These are phyloP conservation scores for Trichoderma gracile DNA, from an alignment of 2,329 filamentous ascomycete species.

Conservation along the genomic window DNA sequence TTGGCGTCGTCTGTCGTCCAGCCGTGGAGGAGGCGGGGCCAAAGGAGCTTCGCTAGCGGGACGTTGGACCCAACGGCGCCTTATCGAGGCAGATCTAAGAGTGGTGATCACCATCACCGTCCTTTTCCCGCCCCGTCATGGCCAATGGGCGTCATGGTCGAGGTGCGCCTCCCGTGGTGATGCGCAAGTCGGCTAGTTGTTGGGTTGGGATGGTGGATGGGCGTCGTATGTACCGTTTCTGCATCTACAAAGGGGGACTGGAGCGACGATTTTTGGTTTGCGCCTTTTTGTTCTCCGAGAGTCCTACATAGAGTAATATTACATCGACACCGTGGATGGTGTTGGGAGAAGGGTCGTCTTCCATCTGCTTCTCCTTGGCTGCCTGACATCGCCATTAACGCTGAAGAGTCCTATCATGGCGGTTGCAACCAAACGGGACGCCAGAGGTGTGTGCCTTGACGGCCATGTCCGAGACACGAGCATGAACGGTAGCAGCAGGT, in stretches of 20 bases:
- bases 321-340: slow-evolving; percentile 9
- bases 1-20: slow-evolving; percentile 17
- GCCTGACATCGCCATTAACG: not conserved
- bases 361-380: not conserved
- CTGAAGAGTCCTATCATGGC: not conserved
- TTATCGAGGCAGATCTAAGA: slow-evolving; percentile 22
- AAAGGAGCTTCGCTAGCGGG: slow-evolving; percentile 3
- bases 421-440: slow-evolving; percentile 8
- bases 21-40: slow-evolving; percentile 2
- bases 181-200: not conserved
- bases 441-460: slow-evolving; percentile 5
- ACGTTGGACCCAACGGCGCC: not conserved
- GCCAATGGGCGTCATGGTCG: slow-evolving; percentile 14
- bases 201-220: slow-evolving; percentile 8
- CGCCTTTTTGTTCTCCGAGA: slow-evolving; percentile 4
- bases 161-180: slow-evolving; percentile 17
- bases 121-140: slow-evolving; percentile 16
- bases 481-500: not conserved
- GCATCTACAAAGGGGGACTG: slow-evolving; percentile 19
- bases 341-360: not conserved
- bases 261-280: not conserved
- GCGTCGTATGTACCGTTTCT: slow-evolving; percentile 6
- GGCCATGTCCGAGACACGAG: slow-evolving; percentile 20
- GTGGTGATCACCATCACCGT: slow-evolving; percentile 15
- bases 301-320: not conserved